Conservation (phyloP, 116 monocot species). For the Zostera marina region DNA sequence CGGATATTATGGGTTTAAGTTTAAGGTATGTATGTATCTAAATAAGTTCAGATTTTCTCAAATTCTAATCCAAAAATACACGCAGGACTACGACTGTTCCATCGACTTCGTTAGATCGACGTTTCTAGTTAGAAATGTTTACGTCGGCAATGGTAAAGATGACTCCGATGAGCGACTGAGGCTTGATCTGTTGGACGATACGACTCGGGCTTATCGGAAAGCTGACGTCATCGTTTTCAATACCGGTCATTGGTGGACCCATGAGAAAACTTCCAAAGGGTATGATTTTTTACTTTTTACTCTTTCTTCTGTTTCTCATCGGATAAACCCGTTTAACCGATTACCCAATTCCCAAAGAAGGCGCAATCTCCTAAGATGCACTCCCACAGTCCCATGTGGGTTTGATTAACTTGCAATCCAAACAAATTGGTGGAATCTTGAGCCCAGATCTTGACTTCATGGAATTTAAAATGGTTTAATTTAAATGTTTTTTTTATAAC, state of each 20-base stretch:
- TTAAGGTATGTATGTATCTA: slow-evolving; percentile 36
- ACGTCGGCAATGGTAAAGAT: slow-evolving; percentile 14
- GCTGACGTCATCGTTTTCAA: slow-evolving; percentile 83
- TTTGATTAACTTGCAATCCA: too few species aligned
- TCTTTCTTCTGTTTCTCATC: too few species aligned
- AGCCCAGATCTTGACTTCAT: too few species aligned
- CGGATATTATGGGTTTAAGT: slow-evolving; percentile 64
- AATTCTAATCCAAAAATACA: too few species aligned
- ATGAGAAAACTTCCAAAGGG: slow-evolving; percentile 86
- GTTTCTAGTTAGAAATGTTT: slow-evolving; percentile 54
- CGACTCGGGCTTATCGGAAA: slow-evolving; percentile 31
- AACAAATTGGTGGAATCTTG: too few species aligned
- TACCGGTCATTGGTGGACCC: slow-evolving; percentile 98
- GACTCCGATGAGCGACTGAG: slow-evolving; percentile 48
- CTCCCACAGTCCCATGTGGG: too few species aligned
- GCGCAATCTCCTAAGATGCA: too few species aligned
- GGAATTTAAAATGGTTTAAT: too few species aligned
- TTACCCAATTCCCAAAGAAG: too few species aligned
- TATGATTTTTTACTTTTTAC: slow-evolving; percentile 9
- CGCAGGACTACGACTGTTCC: slow-evolving; percentile 63
- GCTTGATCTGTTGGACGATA: slow-evolving; percentile 64
- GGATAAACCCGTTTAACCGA: too few species aligned
- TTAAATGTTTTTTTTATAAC: too few species aligned
- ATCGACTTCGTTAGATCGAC: slow-evolving; percentile 65
- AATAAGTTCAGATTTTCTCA: too few species aligned